Base-by-base conservation (phyloP, 2,329 filamentous ascomycete genomes). In the Paracoccidioides brasiliensis region DNA sequence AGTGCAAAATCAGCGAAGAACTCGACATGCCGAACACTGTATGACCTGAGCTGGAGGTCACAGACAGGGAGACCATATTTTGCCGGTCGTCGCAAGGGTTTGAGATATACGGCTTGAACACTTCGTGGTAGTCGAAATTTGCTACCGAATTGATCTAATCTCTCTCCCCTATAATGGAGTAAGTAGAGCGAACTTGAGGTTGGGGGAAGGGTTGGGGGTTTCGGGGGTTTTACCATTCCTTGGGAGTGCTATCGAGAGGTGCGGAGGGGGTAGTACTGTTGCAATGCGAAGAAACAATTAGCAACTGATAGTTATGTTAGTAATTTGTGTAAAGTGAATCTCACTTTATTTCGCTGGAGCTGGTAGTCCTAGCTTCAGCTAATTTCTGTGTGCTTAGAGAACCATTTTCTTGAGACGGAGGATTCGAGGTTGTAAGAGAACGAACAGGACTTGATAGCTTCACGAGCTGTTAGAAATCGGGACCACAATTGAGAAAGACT, bases 1-100 rank as follows among this genome's bases (percentile, higher is more conserved):
- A 97, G 77, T 52, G 90, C 90, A 69, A 98, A 97, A 74, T 98
- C 93, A 71, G 85, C 80, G 69, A 95, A 96, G 74, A 96, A 90
- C 65, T 95, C 88, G 57, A 98, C 82, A 63, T 95, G 93, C 57
- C 90, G 88, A 40, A 90, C 77, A 65, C 81, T 90, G 78, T 88
- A 98, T 38, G 91, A 95, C 62, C 93, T 88, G 51, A 98, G 76
- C 69, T 98, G 93, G 38, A 98, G 83, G 69, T 96, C 85, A 75
- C 89, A 95, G 9, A 86, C 83, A 10, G 90, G 90, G 40, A 95
- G 80, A 53, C 88, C 88, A 67, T 88, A 84, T 65, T 84, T 72
- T 48, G 86, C 78, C 67, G 82, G 76, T 60, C 87, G 84, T 64
- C 86, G 88, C 53, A 97, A 78, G 14, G 93, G 91, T 60, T 85